Conservation (phyloP, 73 alveolate species). For the Paramecium bursaria region DNA sequence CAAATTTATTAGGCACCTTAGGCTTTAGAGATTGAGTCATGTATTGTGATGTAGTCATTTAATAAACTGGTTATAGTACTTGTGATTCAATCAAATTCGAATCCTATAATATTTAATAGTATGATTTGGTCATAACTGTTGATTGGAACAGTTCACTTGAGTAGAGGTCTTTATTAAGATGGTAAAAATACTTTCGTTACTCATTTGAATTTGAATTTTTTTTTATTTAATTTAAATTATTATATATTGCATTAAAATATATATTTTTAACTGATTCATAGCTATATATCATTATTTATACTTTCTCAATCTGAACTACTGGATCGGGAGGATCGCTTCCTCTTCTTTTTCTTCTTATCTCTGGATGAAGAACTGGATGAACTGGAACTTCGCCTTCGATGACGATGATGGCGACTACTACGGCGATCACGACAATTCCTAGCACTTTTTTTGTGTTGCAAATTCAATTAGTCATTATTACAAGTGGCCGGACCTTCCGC, state of each 20-base stretch:
- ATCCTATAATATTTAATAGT: slow-evolving; percentile 23
- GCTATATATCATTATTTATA: too few relatives aligned
- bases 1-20: too few relatives aligned
- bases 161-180: background rate
- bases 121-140: slow-evolving; percentile 54
- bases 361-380: background rate
- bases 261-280: too few relatives aligned
- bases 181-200: slow-evolving; percentile 15
- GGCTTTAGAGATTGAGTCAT: slow-evolving; percentile 57
- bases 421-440: slow-evolving; percentile 47
- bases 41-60: slow-evolving; percentile 45
- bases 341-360: background rate
- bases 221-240: too few relatives aligned
- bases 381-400: slow-evolving; percentile 9
- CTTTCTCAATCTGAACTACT: background rate
- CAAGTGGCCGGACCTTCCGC: slow-evolving; percentile 33
- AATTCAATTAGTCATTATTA: slow-evolving; percentile 11
- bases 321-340: background rate
- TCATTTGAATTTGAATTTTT: slow-evolving; percentile 57
- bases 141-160: slow-evolving; percentile 51
- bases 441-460: background rate
- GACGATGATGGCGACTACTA: slow-evolving; percentile 5
- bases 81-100: slow-evolving; percentile 56
- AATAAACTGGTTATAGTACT: slow-evolving; percentile 35
- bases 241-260: too few relatives aligned